Conservation (phyloP, 2,329 filamentous ascomycete species). For the Pseudogymnoascus sp. region DNA sequence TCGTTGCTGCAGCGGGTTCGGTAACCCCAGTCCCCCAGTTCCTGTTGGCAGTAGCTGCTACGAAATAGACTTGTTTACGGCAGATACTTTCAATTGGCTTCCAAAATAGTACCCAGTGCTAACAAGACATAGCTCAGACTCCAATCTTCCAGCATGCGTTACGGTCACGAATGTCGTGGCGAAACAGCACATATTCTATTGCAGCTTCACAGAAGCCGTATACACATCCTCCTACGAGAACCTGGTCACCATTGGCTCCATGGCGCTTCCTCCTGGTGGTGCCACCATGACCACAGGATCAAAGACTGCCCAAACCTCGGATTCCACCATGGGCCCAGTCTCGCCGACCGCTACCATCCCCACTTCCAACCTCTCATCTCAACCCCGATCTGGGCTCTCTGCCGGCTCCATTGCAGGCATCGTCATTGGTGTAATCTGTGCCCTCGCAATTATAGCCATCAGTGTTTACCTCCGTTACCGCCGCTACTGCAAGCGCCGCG, state of each 20-base stretch:
- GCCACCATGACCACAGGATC: neutral
- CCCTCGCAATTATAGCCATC: neutral
- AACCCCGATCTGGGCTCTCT: neutral
- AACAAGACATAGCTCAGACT: neutral
- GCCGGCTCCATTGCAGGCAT: neutral
- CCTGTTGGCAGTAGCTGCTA: neutral
- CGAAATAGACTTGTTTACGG: neutral
- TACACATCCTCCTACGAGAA: neutral
- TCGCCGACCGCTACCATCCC: neutral
- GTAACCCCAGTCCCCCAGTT: neutral
- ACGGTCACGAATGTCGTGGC: neutral
- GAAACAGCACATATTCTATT: neutral
- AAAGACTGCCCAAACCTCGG: neutral
- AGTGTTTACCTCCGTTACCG: neutral
- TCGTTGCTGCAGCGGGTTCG: neutral
- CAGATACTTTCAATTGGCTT: neutral
- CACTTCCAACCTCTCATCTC: neutral
- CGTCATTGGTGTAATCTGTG: neutral
- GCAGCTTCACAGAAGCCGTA: neutral
- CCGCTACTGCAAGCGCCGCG: neutral
- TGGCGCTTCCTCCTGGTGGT: neutral
- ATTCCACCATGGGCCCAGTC: neutral
- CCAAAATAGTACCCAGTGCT: neutral
- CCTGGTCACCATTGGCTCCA: neutral
- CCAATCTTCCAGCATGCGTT: neutral